These are phyloP conservation scores for Rhynchospora breviuscula DNA, from an alignment of 176 grass and related monocot species.

Conservation along the genomic window DNA sequence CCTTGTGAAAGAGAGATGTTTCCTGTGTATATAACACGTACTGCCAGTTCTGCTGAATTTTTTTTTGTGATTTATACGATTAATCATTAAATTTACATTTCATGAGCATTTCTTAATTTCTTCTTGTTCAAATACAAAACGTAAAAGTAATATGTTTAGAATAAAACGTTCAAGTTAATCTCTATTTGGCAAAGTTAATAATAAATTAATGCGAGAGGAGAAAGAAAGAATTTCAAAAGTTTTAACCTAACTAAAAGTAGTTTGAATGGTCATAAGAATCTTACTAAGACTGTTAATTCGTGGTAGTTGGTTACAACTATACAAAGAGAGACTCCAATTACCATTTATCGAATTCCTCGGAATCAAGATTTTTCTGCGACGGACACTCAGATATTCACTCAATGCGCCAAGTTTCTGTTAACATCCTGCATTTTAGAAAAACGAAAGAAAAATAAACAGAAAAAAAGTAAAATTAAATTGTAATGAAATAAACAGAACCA, in stretches of 20 bases:
- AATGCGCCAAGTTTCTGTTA: background rate
- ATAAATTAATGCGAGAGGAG: background rate
- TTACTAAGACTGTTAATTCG: background rate
- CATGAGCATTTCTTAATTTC: background rate
- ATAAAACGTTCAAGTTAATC: background rate
- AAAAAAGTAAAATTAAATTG: background rate
- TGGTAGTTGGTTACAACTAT: conserved; percentile 6
- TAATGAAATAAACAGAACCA: background rate
- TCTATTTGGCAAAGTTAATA: background rate
- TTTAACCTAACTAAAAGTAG: background rate
- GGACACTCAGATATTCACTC: background rate
- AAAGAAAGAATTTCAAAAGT: background rate
- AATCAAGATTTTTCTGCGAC: background rate
- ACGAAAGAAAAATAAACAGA: too few species aligned
- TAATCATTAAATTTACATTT: background rate
- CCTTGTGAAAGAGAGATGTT: background rate
- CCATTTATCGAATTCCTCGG: background rate
- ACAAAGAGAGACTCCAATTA: background rate
- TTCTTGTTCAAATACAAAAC: background rate
- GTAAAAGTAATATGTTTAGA: background rate
- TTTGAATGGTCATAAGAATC: conserved; percentile 18
- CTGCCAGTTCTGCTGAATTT: background rate
- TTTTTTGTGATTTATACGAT: background rate
- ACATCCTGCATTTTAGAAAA: background rate
- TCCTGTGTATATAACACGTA: background rate